phyloP scores from a whole-genome alignment of 2,329 filamentous ascomycete species.

The Mollisia scopiformis region DNA sequence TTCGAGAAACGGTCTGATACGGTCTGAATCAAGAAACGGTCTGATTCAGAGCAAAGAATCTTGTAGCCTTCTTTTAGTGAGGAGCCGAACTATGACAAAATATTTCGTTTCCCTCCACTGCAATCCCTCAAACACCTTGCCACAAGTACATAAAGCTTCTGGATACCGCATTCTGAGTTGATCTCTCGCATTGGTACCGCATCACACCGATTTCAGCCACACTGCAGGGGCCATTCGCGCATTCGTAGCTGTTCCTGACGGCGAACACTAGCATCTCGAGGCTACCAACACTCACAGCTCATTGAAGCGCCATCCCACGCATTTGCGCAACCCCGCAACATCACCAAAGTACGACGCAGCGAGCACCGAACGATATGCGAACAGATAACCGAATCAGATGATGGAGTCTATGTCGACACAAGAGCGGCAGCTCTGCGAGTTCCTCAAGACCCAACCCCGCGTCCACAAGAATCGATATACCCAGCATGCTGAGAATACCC shows the following conservation, averaged over 20 bases:
- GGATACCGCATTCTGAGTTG: background rate
- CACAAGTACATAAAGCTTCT: background rate
- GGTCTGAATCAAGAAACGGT: too few relatives aligned
- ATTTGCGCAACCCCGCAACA: background rate
- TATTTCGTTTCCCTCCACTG: conserved; percentile 7
- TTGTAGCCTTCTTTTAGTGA: conserved; percentile 15
- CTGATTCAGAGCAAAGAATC: conserved; percentile 1
- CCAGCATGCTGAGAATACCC: conserved; percentile 68
- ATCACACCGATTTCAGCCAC: background rate
- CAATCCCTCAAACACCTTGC: background rate
- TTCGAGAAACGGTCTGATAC: too few relatives aligned
- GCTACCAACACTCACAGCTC: background rate
- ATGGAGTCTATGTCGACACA: conserved; percentile 65
- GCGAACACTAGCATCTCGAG: background rate
- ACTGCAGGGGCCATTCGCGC: background rate
- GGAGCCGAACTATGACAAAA: conserved; percentile 15
- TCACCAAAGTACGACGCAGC: background rate
- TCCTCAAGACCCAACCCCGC: conserved; percentile 77
- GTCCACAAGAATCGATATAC: conserved; percentile 77
- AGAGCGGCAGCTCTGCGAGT: conserved; percentile 83
- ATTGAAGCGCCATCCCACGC: background rate
- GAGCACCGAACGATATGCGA: conserved; percentile 24
- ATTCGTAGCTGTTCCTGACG: background rate
- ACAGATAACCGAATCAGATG: conserved; percentile 9
- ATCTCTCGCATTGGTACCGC: too few relatives aligned